Conservation (phyloP, 257 asterid genomes). For the Jacaranda mimosifolia region DNA sequence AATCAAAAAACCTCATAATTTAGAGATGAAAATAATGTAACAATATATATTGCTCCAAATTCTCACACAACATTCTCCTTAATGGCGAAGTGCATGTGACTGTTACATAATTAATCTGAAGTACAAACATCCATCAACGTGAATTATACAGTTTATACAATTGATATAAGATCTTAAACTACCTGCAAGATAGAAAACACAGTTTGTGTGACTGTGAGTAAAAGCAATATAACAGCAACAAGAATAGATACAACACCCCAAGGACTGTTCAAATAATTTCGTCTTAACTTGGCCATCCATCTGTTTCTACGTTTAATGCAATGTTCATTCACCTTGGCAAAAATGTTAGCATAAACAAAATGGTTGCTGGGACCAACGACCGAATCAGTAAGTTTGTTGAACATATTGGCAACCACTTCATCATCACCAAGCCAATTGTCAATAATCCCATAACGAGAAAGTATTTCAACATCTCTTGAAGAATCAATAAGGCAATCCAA, state of each 20-base stretch:
- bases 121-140: too few relatives aligned
- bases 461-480: neutral
- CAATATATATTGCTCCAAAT: too few relatives aligned
- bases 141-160: too few relatives aligned
- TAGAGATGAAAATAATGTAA: too few relatives aligned
- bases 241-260: conserved; percentile 1
- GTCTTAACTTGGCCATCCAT: conserved; percentile 27
- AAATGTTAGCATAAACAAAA: neutral
- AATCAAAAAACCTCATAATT: too few relatives aligned
- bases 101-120: too few relatives aligned
- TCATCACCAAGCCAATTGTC: conserved; percentile 18
- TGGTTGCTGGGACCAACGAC: neutral
- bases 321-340: neutral
- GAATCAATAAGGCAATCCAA: conserved; percentile 26
- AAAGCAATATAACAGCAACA: neutral
- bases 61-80: too few relatives aligned
- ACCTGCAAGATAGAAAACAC: conserved; percentile 6
- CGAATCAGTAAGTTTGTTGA: conserved; percentile 13
- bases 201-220: conserved; percentile 5
- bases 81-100: too few relatives aligned
- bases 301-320: neutral
- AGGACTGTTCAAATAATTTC: conserved; percentile 17
- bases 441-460: neutral
- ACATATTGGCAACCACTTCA: conserved; percentile 4
- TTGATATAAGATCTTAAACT: too few relatives aligned